phyloP scores from a whole-genome alignment of 345 rosid species.

The Draba incana region DNA sequence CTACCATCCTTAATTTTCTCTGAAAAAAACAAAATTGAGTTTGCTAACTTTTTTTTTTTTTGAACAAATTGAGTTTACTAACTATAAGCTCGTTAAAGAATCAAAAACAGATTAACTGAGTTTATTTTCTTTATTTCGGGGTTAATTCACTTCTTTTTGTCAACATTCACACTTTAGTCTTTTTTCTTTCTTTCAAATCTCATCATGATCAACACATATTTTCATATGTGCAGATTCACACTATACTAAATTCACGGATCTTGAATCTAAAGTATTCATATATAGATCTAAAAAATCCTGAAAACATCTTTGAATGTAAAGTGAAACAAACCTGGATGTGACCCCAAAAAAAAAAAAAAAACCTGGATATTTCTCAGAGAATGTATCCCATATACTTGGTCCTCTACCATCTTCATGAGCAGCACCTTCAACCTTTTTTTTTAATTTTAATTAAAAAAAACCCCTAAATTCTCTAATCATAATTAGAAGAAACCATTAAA shows the following conservation, averaged over 20 bases:
- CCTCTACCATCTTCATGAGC: constrained; percentile 58
- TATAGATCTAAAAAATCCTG: background rate
- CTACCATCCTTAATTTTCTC: constrained; percentile 43
- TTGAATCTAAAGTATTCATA: background rate
- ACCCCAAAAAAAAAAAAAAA: background rate
- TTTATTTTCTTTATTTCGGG: background rate
- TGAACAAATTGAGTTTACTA: no score
- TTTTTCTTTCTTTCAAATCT: background rate
- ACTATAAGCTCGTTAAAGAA: constrained; percentile 2
- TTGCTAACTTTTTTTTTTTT: no score
- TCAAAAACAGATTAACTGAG: constrained; percentile 14
- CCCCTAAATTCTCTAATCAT: constrained; percentile 1
- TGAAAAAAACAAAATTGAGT: constrained; percentile 5
- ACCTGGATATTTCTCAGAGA: constrained; percentile 45
- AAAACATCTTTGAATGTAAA: background rate
- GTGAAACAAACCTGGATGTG: constrained; percentile 39
- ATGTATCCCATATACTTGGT: constrained; percentile 53
- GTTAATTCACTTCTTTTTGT: no score
- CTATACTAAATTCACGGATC: constrained; percentile 6
- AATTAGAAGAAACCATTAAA: background rate
- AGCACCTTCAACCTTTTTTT: constrained; percentile 45
- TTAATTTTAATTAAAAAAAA: background rate
- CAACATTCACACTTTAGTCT: background rate
- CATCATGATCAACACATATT: background rate
- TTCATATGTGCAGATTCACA: constrained; percentile 10